Evolutionary conservation across 192 early-diverging fungal genomes (phyloP).

Genomic region (Funneliformis mosseae): DNA sequence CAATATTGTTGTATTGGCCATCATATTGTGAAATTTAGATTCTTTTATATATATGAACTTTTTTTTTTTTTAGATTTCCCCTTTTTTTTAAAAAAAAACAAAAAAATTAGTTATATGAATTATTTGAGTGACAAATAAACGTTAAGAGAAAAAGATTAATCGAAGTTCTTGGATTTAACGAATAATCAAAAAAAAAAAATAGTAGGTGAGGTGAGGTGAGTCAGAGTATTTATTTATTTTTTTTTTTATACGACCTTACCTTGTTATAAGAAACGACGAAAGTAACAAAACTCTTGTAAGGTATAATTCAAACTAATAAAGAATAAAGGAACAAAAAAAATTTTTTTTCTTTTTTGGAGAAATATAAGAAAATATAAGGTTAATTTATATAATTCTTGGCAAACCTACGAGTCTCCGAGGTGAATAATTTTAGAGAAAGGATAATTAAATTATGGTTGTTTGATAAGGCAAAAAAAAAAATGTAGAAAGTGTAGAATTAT

Average conservation of each 20-base stretch:
- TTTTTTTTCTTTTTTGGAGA: not conserved
- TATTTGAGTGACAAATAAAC: too few relatives aligned
- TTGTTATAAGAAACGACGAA: constrained; percentile 5
- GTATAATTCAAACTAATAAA: not conserved
- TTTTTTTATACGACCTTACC: not conserved
- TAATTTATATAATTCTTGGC: not conserved
- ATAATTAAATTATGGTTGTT: not conserved
- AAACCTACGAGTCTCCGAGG: not conserved
- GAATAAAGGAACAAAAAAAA: not conserved
- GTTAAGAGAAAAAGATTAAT: too few relatives aligned
- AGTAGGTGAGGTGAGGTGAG: not conserved
- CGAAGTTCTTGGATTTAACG: too few relatives aligned
- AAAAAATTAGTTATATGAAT: too few relatives aligned
- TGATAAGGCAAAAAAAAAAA: too few relatives aligned
- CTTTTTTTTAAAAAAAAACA: not conserved
- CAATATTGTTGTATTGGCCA: not conserved
- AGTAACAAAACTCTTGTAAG: not conserved
- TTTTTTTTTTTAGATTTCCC: not conserved
- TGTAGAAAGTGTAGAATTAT: too few relatives aligned
- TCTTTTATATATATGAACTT: not conserved
- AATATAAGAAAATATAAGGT: not conserved
- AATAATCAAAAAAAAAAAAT: too few relatives aligned
- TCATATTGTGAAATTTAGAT: not conserved
- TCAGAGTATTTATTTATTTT: not conserved
- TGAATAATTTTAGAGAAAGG: not conserved